A percentile compares a stretch with the other conserved stretches of the same genome.
phyloP scores from a whole-genome alignment of 2,329 filamentous ascomycete species.

The Fusarium foetens region DNA sequence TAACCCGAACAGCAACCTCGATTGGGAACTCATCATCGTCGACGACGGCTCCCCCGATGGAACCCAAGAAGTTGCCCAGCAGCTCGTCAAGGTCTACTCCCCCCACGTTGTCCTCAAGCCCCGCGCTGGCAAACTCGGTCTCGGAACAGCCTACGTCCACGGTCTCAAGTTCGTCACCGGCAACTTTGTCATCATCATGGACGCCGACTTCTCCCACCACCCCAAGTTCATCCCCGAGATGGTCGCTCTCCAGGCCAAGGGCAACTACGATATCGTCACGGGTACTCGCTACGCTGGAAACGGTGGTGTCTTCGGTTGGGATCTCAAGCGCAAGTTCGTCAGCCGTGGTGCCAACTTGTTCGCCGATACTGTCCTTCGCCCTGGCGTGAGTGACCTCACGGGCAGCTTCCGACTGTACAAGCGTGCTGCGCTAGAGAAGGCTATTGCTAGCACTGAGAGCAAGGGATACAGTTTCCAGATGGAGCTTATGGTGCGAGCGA shows the following conservation, averaged over 20 bases:
- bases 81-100: conserved; percentile 87
- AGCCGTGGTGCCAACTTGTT: conserved; percentile 92
- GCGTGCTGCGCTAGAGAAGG: conserved; percentile 86
- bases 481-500: conserved; percentile 98
- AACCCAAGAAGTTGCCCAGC: conserved; percentile 88
- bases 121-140: conserved; percentile 93
- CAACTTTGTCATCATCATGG: conserved; percentile 99
- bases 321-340: conserved; percentile 88
- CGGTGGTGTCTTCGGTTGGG: conserved; percentile 95
- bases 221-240: conserved; percentile 98
- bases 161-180: conserved; percentile 89
- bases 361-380: conserved; percentile 91
- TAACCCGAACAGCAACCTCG: conserved; percentile 73
- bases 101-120: conserved; percentile 85
- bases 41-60: conserved; percentile 98
- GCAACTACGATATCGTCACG: conserved; percentile 94
- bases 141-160: conserved; percentile 96
- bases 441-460: conserved; percentile 89
- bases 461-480: conserved; percentile 99
- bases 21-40: conserved; percentile 98
- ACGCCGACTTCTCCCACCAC: conserved; percentile 99
- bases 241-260: conserved; percentile 81
- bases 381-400: conserved; percentile 94
- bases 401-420: conserved; percentile 96
- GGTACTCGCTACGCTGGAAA: conserved; percentile 92